Base-by-base conservation (phyloP, 148 eudicot genomes). In the Rhododendron ovatum region DNA sequence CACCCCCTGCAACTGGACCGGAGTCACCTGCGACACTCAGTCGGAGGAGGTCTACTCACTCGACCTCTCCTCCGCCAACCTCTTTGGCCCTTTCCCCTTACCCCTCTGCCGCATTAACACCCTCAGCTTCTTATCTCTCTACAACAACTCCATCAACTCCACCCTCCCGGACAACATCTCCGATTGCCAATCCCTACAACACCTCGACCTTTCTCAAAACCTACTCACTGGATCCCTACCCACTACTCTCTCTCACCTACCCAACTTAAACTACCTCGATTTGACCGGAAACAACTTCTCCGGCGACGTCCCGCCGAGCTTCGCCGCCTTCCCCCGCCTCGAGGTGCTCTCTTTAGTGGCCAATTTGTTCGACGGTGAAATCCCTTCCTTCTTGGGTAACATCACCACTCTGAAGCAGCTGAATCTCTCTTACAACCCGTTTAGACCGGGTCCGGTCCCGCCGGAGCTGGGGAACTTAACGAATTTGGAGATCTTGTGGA, bases 361-460 rank as follows among this genome's bases (percentile, higher is more conserved):
- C 0, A 97, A 97, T 37, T 87, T 97, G 1, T 83, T 96, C 11
- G 93, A 92, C 59, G 99, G 99, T 0, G 26, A 33, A 0, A 91
- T 97, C 26, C 98, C 99, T 5, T 81, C 86, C 20, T 39, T 90
- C 26, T 43, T 95, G 0, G 89, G 89, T 8, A 94, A 95, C 45
- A 80, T 95, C 11, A 86, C 98, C 18, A 88, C 93, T 18, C 84
- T 97, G 45, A 88, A 82, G 43, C 90, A 92, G 83, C 81, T 97
- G 7, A 97, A 97, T 80, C 41, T 95, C 35, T 93, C 95, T 18
- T 91, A 87, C 84, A 97, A 97, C 86, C 92, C 95, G 78, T 97
- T 93, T 82, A 15, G 4, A 0, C 93, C 98, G 86, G 91, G 94
- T 85, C 91, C 78, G 90, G 88, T 97, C 67, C 92, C 93, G 45